Base-by-base conservation (phyloP, 2,329 filamentous ascomycete species). In the Aspergillus flavus region DNA sequence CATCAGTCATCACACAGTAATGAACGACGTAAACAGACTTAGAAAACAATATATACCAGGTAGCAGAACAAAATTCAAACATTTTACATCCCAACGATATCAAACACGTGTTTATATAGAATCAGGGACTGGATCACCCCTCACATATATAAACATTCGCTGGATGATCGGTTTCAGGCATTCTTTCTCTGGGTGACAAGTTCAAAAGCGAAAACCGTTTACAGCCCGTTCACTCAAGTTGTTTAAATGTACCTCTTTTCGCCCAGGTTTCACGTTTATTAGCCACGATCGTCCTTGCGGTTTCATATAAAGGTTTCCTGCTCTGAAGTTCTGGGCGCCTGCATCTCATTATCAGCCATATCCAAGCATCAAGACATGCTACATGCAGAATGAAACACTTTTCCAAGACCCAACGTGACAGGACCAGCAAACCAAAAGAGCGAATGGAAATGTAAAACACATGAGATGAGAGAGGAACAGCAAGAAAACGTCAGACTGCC, bases 401-500 rank as follows among this genome's bases (percentile, higher is more conserved):
- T 58, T 36, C 2, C 43, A 58, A 58, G 57, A 50, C 30, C 30
- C 48, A 39, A 39, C 41, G 57, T 34, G 45, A 36, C 46, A 52
- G 32, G n/a, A 28, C 10, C 34, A 56, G 53, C 19, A 41, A 41
- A 41, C 32, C 9, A 41, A 36, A 57, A 30, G 28, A 34, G 55
- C 23, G 50, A 43, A 53, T 26, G n/a, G 7, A 57, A 39, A 58
- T 57, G 19, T 16, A 32, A 54, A 62, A 41, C n/a, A 52, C 64
- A 59, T 48, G 10, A 32, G 21, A 57, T 14, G 58, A 26, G 48
- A 56, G 36, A 39, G 52, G 11, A 55, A 45, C 12, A 48, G 26
- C 26, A 32, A 34, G n/a, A 21, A 41, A 36, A 36, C 12, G 26
- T 12, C 28, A 12, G 28, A 52, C 26, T 32, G 28, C 28, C 16